Base-by-base conservation (phyloP, 306 rosid species). In the Ormosia semicastrata region DNA sequence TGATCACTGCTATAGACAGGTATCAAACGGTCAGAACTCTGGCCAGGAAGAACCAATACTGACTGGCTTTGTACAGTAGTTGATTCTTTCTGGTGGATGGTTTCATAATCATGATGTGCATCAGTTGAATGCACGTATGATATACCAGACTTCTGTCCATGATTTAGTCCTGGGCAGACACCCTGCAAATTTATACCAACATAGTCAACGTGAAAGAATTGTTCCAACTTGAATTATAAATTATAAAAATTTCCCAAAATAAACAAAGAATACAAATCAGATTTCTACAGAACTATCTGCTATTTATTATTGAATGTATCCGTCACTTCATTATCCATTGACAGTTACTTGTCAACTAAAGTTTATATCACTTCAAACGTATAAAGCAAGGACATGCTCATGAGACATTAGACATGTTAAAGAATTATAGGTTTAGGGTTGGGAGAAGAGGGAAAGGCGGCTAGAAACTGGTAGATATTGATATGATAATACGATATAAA, bases 91-190 rank as follows among this genome's bases (percentile, higher is more conserved):
- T 68, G 85, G 15, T 76, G 81, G 41, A 29, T 50, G 34, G 89
- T 73, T 66, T 80, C 88, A 43, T 83, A 67, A 71, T 87, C 79
- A 78, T 65, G 83, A 57, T 66, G 81, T 72, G 46, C 81, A 56
- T 80, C 84, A 17, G 79, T 65, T 32, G 95, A 59, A 69, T 66
- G 77, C 63, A 78, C 46, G 57, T 86, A 93, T 36, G 77, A 83
- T 78, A 95, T 83, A 43, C 97, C 93, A 70, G 76, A 90, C 86
- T 87, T 93, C 81, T 93, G 94, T 30, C 93, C 97, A 81, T 90
- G 96, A 73, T 80, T 78, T 58, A 93, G 88, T 82, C 96, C 97
- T 32, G 93, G 97, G 90, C 98, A 95, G 85, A 87, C 65, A 52
- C 99, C 98, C 98, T 95, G 93, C 81, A 85, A 53, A 78, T 58